A percentile compares a stretch with the other conserved stretches of the same genome.
phyloP scores from a whole-genome alignment of 1,139 yeast species.

The Groenewaldozyma sp. region DNA sequence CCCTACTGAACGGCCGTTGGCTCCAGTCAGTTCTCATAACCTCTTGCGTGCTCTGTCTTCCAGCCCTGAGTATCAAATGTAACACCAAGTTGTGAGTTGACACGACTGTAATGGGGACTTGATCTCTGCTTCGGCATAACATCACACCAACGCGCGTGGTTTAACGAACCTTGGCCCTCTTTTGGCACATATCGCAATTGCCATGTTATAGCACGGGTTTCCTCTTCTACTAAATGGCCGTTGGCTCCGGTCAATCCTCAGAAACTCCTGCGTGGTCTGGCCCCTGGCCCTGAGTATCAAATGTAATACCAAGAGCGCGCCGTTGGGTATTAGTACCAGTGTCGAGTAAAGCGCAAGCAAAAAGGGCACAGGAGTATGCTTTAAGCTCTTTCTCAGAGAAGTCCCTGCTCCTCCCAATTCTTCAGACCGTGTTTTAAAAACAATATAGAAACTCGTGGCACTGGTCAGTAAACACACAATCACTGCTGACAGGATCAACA shows the following conservation, averaged over 20 bases:
- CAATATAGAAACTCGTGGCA: constrained; percentile 22
- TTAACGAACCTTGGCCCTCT: too few relatives aligned
- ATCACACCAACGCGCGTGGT: too few relatives aligned
- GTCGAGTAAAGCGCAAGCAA: constrained; percentile 2
- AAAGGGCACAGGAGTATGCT: constrained; percentile 1
- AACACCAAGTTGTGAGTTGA: too few relatives aligned
- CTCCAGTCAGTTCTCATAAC: background rate
- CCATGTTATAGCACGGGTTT: too few relatives aligned
- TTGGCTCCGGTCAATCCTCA: background rate
- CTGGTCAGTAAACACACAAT: constrained; percentile 21
- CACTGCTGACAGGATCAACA: constrained; percentile 38
- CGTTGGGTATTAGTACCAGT: background rate
- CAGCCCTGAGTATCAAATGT: too few relatives aligned
- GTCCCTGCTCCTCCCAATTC: background rate
- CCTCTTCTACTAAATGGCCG: background rate
- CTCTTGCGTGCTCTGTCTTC: constrained; percentile 2
- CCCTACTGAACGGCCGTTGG: background rate
- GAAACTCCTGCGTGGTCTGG: constrained; percentile 2
- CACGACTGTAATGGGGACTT: too few relatives aligned
- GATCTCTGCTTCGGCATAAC: too few relatives aligned
- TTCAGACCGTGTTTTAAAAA: background rate
- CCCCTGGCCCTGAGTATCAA: background rate
- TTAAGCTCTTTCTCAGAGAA: background rate
- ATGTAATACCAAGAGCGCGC: background rate
- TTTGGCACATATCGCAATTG: too few relatives aligned